phyloP scores from a whole-genome alignment of 1,284 basidiomycete genomes.

The Apiotrichum brassicae region DNA sequence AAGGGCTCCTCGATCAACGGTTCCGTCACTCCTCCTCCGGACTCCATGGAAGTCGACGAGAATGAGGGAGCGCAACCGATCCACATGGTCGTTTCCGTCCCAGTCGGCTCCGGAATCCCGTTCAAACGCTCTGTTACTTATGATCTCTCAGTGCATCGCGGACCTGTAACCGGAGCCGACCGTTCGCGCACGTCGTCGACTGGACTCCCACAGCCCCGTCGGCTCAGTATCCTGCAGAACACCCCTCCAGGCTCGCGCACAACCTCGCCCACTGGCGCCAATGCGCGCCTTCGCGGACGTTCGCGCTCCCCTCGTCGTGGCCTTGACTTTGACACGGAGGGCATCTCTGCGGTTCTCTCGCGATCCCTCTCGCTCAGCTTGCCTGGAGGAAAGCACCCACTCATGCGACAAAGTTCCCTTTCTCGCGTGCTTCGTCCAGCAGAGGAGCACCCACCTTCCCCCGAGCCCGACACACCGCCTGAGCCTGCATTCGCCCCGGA shows the following conservation, averaged over 20 bases:
- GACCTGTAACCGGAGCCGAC: background rate
- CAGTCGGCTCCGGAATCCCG: background rate
- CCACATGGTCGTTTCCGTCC: background rate
- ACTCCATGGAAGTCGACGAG: background rate
- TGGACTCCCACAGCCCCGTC: slow-evolving; percentile 25
- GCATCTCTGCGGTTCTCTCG: slow-evolving; percentile 31
- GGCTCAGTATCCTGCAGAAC: slow-evolving; percentile 25
- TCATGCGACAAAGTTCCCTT: slow-evolving; percentile 14
- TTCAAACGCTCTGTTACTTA: background rate
- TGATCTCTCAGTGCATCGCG: background rate
- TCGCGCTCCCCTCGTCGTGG: slow-evolving; percentile 18
- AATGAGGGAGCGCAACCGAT: background rate
- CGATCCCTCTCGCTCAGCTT: slow-evolving; percentile 22
- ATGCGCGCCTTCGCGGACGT: slow-evolving; percentile 17
- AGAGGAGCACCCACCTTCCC: slow-evolving; percentile 3
- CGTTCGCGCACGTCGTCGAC: background rate
- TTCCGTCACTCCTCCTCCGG: background rate
- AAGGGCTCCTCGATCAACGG: background rate
- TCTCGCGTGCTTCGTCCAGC: slow-evolving; percentile 2
- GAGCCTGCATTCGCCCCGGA: background rate
- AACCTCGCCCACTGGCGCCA: slow-evolving; percentile 18
- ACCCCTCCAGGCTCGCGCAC: slow-evolving; percentile 36
- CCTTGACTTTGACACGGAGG: slow-evolving; percentile 30
- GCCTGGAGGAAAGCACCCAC: slow-evolving; percentile 8
- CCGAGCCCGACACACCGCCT: background rate